phyloP scores from a whole-genome alignment of 257 asterid genomes.

The Nicotiana tabacum region DNA sequence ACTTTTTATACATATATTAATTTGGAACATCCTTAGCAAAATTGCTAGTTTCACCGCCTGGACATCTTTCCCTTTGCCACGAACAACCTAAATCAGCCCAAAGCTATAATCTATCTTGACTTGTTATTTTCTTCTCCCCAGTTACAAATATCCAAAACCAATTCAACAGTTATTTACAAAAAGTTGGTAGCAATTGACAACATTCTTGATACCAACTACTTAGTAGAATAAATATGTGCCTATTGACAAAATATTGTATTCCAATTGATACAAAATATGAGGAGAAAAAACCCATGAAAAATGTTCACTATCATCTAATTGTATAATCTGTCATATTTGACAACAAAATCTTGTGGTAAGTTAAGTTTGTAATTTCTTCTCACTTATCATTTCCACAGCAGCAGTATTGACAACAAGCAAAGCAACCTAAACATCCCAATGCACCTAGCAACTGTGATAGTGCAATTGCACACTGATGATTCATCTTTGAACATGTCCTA shows the following conservation, averaged over 20 bases:
- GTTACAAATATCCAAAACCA: background rate
- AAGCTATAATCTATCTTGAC: background rate
- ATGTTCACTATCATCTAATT: background rate
- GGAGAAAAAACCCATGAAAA: background rate
- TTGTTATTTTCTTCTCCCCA: background rate
- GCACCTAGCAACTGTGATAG: constrained; percentile 62
- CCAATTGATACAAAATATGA: background rate
- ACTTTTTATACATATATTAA: too few relatives aligned
- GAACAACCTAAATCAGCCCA: too few relatives aligned
- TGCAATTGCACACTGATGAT: constrained; percentile 63
- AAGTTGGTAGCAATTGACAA: background rate
- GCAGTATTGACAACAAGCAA: constrained; percentile 48
- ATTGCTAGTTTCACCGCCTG: too few relatives aligned
- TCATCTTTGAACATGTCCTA: constrained; percentile 48
- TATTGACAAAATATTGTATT: background rate
- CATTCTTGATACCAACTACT: background rate
- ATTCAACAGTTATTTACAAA: background rate
- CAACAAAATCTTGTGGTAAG: background rate
- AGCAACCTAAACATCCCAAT: constrained; percentile 76
- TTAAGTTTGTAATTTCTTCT: background rate
- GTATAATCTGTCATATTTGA: constrained; percentile 4
- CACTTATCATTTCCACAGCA: constrained; percentile 44
- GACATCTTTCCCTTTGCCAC: too few relatives aligned
- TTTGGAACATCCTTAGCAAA: too few relatives aligned
- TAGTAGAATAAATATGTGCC: background rate